A percentile compares a stretch with the other conserved stretches of the same genome.
Evolutionary conservation across 1,284 basidiomycete genomes (phyloP).

Genomic region (Moesziomyces globuligerus): DNA sequence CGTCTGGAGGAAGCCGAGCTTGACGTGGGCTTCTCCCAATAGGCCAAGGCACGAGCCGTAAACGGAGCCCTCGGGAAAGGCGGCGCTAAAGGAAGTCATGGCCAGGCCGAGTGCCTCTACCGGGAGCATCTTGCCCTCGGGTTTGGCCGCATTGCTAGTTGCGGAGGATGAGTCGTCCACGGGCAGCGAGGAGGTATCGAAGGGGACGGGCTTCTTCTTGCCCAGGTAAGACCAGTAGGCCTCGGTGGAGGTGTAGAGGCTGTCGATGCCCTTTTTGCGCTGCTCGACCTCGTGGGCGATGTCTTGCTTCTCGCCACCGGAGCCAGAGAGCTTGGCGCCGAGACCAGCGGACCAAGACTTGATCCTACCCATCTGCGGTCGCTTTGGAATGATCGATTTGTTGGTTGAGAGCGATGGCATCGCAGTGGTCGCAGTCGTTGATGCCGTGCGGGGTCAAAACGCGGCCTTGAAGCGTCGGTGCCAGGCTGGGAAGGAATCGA

Average conservation of each 20-base stretch:
- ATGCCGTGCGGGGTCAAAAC: too few species aligned
- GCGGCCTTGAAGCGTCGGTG: too few species aligned
- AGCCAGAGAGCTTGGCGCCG: conserved; percentile 23
- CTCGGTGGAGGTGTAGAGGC: conserved; percentile 44
- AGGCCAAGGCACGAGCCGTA: conserved; percentile 35
- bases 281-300: conserved; percentile 34
- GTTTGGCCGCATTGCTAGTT: conserved; percentile 18
- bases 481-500: too few species aligned
- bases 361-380: conserved; percentile 29
- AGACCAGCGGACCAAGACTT: conserved; percentile 37
- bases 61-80: conserved; percentile 21
- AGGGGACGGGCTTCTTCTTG: conserved; percentile 47
- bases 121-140: conserved; percentile 39
- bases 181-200: conserved; percentile 23
- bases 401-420: conserved; percentile 15
- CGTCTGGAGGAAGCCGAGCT: conserved; percentile 38
- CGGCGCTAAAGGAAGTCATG: conserved; percentile 31
- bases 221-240: conserved; percentile 45
- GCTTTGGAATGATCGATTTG: conserved; percentile 22
- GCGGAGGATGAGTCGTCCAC: conserved; percentile 28
- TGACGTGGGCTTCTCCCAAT: conserved; percentile 39
- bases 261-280: conserved; percentile 37
- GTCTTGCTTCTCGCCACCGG: conserved; percentile 23
- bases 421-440: neutral
- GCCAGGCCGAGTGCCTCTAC: conserved; percentile 48